Evolutionary conservation across 441 rosid genomes (phyloP).

Genomic region (Cnidoscolus chayamansa): DNA sequence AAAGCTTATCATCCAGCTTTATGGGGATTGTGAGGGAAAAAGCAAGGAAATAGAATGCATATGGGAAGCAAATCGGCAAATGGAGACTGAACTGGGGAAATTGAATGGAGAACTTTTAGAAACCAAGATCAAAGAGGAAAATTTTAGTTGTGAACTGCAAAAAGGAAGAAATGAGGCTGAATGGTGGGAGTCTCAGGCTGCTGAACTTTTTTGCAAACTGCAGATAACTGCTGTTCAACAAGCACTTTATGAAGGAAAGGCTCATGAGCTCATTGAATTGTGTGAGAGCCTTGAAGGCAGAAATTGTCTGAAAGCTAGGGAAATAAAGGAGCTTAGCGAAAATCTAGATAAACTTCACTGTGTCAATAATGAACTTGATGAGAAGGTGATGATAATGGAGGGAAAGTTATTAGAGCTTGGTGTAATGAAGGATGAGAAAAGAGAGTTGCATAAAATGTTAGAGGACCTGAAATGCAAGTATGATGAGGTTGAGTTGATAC

Average conservation of each 20-base stretch:
- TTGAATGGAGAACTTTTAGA: conserved; percentile 40
- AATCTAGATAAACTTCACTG: conserved; percentile 41
- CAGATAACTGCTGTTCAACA: conserved; percentile 53
- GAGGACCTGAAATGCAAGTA: conserved; percentile 52
- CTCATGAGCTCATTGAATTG: conserved; percentile 48
- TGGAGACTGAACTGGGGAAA: conserved; percentile 44
- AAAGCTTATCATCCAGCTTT: conserved; percentile 50
- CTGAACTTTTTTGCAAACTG: conserved; percentile 46
- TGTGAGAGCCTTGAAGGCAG: conserved; percentile 37
- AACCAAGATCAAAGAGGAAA: conserved; percentile 51
- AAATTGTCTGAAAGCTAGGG: conserved; percentile 5
- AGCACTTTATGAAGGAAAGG: conserved; percentile 55
- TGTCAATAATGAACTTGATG: conserved; percentile 51
- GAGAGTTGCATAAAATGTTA: conserved; percentile 40
- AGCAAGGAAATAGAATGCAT: conserved; percentile 38
- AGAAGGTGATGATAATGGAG: conserved; percentile 47
- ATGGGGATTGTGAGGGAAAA: conserved; percentile 47
- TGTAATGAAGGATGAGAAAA: conserved; percentile 34
- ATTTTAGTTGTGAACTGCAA: conserved; percentile 46
- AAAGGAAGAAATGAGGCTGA: conserved; percentile 44
- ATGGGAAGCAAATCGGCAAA: conserved; percentile 39
- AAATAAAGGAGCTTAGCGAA: conserved; percentile 41
- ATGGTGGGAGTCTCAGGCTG: conserved; percentile 58
- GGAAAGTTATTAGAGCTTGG: conserved; percentile 22
- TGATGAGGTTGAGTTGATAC: conserved; percentile 45